Conservation (phyloP, 805 yeast genomes). For the Yarrowia alimentaria region DNA sequence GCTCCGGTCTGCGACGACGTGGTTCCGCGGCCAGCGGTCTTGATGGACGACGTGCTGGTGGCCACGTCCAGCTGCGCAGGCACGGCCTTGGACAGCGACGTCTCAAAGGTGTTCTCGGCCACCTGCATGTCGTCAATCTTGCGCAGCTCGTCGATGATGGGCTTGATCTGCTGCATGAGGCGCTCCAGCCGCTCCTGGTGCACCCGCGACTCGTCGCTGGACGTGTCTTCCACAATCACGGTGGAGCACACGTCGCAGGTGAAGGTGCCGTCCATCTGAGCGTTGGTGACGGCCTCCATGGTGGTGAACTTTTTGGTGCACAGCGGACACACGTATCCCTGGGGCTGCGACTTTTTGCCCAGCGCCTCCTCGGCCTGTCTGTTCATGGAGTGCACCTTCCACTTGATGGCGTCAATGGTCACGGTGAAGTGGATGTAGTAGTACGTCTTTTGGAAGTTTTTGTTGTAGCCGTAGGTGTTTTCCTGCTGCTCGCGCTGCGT, state of each 20-base stretch:
- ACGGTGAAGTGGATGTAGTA: constrained; percentile 87
- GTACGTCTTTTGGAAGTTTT: constrained; percentile 57
- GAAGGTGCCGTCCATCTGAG: constrained; percentile 78
- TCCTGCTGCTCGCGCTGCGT: constrained; percentile 27
- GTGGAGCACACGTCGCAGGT: constrained; percentile 82
- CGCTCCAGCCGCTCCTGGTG: constrained; percentile 79
- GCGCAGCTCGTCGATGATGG: constrained; percentile 77
- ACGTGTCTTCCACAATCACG: constrained; percentile 79
- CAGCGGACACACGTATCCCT: constrained; percentile 87
- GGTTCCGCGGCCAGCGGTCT: constrained; percentile 29
- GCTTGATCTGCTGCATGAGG: constrained; percentile 86
- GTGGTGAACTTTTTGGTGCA: constrained; percentile 81
- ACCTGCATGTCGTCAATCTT: constrained; percentile 75
- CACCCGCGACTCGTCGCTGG: constrained; percentile 73
- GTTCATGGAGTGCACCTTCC: constrained; percentile 91
- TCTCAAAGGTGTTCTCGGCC: constrained; percentile 87
- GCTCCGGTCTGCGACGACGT: constrained; percentile 20
- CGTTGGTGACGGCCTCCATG: constrained; percentile 78
- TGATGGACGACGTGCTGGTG: constrained; percentile 29
- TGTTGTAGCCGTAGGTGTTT: constrained; percentile 25
- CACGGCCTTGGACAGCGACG: constrained; percentile 73
- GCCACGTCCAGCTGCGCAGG: constrained; percentile 53
- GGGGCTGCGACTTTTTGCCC: constrained; percentile 82
- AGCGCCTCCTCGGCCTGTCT: constrained; percentile 75
- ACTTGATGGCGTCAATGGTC: constrained; percentile 91